Evolutionary conservation across 768 basidiomycete species (phyloP), one percentile per base, ranked within the genome.

Genomic region (Tricholoma matsutake): DNA sequence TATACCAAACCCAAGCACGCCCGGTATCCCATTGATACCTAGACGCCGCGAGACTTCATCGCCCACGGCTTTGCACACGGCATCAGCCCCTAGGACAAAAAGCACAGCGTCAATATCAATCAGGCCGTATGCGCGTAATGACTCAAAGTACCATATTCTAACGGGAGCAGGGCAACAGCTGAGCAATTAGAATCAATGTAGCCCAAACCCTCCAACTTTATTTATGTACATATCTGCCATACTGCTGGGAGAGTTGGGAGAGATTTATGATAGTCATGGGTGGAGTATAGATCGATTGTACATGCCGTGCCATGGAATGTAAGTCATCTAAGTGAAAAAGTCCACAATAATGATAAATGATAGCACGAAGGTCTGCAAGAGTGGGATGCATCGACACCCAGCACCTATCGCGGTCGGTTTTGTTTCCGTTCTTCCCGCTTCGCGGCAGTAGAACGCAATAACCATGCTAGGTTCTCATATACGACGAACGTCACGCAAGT

Each of bases 401-500:
- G 43, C 34, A 22, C 28, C 60, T 62, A 65, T 37, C 58, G 34
- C 53, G 45, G 4, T 18, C 22, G 57, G 14, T 28, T 52, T 45
- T 52, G 25, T 45, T 55, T 56, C 34, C 58, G 60, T 56, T 71
- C 72, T 60, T 82, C 83, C 31, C 82, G 78, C 61, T 74, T 81
- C n/a, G 78, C 77, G 53, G 91, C 91, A 2, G 82, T 81, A 5
- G 83, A 85, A 63, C 88, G 79, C 45, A 94, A 72, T 28, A 93
- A 68, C 92, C 92, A 94, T 0, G 92, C 92, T 58, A 94, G 71
- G 65, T 94, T 94, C 71, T 94, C 97, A 71, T 98, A 99, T 18
- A 98, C 95, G 39, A 98, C 96, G 65, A 98, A 97, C 4, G 96
- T 98, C 51, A 98, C 91, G 71, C 96, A 98, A 3, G 96, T 98